A percentile compares a stretch with the other conserved stretches of the same genome.
phyloP scores from a whole-genome alignment of 345 rosid genomes.

The Arabidopsis suecica region DNA sequence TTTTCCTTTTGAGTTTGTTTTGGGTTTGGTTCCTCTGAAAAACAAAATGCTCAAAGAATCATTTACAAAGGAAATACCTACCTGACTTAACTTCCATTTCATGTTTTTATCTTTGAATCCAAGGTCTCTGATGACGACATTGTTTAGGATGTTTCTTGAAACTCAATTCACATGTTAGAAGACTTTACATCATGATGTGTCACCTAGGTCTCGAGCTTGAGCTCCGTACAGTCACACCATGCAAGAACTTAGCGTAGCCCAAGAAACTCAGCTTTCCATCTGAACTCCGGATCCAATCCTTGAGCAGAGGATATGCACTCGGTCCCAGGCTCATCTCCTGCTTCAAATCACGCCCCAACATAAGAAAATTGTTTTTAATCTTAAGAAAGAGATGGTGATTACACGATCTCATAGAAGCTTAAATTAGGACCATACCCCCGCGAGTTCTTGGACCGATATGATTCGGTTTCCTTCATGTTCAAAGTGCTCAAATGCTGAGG shows the following conservation, averaged over 20 bases:
- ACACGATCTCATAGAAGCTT: background rate
- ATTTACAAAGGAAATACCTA: conserved; percentile 42
- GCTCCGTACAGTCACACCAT: conserved; percentile 71
- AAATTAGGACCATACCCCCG: conserved; percentile 53
- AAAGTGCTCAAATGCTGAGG: conserved; percentile 75
- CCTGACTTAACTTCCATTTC: conserved; percentile 13
- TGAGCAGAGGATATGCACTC: conserved; percentile 54
- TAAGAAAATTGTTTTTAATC: background rate
- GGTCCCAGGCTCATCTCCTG: conserved; percentile 77
- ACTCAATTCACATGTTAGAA: conserved; percentile 36
- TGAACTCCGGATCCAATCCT: conserved; percentile 62
- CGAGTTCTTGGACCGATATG: conserved; percentile 79
- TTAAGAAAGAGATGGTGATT: conserved; percentile 20
- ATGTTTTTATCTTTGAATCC: conserved; percentile 14
- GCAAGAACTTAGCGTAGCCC: conserved; percentile 79
- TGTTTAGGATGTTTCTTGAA: conserved; percentile 10
- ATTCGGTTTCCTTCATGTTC: conserved; percentile 84
- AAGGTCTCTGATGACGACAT: background rate
- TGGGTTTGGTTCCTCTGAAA: conserved; percentile 20
- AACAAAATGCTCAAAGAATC: conserved; percentile 32
- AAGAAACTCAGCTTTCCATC: conserved; percentile 71
- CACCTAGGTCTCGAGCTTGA: conserved; percentile 63
- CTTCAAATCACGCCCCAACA: background rate
- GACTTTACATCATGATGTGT: conserved; percentile 18
- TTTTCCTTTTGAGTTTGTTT: conserved; percentile 6